A percentile compares a stretch with the other conserved stretches of the same genome.
Conservation (phyloP, 768 basidiomycete genomes). For the Clitopilus passeckerianus region DNA sequence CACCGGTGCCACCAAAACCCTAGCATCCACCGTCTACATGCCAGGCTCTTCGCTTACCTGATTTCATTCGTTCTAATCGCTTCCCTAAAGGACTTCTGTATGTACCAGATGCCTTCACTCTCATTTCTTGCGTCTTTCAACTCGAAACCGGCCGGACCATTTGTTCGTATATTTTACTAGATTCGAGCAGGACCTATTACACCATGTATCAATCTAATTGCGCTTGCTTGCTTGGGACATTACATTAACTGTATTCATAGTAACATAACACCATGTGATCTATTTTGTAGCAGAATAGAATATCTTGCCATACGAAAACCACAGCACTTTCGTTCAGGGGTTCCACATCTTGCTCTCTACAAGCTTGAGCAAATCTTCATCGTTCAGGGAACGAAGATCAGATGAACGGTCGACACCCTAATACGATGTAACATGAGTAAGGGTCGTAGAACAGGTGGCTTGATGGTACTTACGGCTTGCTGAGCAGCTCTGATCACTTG, state of each 20-base stretch:
- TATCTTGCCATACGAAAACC: background rate
- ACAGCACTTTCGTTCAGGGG: conserved; percentile 26
- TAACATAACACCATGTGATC: background rate
- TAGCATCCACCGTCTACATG: background rate
- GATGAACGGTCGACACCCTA: conserved; percentile 51
- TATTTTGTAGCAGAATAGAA: background rate
- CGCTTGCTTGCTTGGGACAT: background rate
- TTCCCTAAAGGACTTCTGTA: background rate
- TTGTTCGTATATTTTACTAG: background rate
- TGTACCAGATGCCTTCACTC: too few species aligned
- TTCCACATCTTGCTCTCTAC: conserved; percentile 72
- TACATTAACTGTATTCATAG: background rate
- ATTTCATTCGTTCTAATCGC: background rate
- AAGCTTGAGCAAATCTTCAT: conserved; percentile 47
- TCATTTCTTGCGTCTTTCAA: too few species aligned
- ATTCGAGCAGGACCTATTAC: background rate
- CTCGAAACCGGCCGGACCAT: too few species aligned
- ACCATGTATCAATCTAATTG: background rate
- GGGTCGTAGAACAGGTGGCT: background rate
- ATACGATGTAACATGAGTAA: conserved; percentile 6
- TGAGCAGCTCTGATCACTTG: conserved; percentile 80
- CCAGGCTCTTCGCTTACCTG: background rate
- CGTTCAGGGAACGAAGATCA: conserved; percentile 51
- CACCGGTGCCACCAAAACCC: background rate
- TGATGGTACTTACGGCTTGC: conserved; percentile 46